These are phyloP conservation scores for Hypericum perforatum DNA, from an alignment of 345 rosid genomes.

Conservation along the genomic window DNA sequence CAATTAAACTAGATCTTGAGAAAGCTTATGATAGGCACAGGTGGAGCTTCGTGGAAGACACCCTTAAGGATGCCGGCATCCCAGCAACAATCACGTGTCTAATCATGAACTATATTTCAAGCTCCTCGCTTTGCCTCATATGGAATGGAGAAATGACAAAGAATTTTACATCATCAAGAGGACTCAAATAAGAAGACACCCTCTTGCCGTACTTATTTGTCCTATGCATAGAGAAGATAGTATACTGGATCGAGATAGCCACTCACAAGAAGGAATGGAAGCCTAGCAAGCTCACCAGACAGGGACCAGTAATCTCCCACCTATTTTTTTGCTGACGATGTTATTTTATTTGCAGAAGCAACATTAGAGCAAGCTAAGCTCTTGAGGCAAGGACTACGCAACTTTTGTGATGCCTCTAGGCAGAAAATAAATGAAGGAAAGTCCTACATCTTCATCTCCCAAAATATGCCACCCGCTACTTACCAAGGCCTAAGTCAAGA, in stretches of 20 bases:
- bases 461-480: no score
- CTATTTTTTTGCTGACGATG: background rate
- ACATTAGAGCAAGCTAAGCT: background rate
- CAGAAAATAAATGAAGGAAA: no score
- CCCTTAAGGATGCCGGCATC: background rate
- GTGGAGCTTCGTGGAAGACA: background rate
- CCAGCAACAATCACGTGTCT: background rate
- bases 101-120: background rate
- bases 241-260: background rate
- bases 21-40: background rate
- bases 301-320: background rate
- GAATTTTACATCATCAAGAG: no score
- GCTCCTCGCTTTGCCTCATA: background rate
- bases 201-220: background rate
- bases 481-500: background rate
- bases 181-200: background rate
- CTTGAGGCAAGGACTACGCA: no score
- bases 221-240: no score
- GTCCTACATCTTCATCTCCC: no score
- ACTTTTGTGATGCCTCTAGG: no score
- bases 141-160: background rate
- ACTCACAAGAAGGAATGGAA: background rate
- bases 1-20: background rate
- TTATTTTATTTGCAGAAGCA: background rate
- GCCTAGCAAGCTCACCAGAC: background rate